A percentile compares a stretch with the other conserved stretches of the same genome.
phyloP scores from a whole-genome alignment of 2,329 filamentous ascomycete genomes.

The Coniochaeta sp. region DNA sequence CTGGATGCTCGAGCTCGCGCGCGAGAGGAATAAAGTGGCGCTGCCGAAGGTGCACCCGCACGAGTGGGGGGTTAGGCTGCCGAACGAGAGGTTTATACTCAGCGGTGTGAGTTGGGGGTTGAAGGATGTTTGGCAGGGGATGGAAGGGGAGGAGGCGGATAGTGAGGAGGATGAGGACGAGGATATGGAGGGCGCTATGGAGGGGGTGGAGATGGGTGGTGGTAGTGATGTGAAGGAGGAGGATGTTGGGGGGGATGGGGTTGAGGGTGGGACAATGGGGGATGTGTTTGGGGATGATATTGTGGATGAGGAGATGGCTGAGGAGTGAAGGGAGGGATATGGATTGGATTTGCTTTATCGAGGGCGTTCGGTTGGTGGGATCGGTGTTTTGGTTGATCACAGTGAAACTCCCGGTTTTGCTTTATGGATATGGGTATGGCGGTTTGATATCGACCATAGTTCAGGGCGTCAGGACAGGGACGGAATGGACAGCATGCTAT shows the following conservation, averaged over 20 bases:
- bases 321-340: slow-evolving; percentile 13
- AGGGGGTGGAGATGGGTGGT: slow-evolving; percentile 35
- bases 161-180: slow-evolving; percentile 34
- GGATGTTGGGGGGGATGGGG: slow-evolving; percentile 46
- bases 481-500: neutral
- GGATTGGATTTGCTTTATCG: neutral
- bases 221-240: slow-evolving; percentile 32
- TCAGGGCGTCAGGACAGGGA: neutral
- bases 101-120: slow-evolving; percentile 60
- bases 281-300: slow-evolving; percentile 32
- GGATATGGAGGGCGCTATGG: slow-evolving; percentile 41
- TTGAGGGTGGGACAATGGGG: slow-evolving; percentile 47
- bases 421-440: neutral
- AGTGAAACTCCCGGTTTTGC: slow-evolving; percentile 7
- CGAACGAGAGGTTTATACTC: slow-evolving; percentile 62
- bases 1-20: slow-evolving; percentile 68
- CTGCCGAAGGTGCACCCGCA: slow-evolving; percentile 56
- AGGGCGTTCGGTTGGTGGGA: too few species aligned
- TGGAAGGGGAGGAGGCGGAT: slow-evolving; percentile 33
- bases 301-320: slow-evolving; percentile 25
- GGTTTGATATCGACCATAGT: neutral
- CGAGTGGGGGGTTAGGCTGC: slow-evolving; percentile 62
- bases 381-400: too few species aligned
- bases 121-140: slow-evolving; percentile 48
- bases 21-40: slow-evolving; percentile 60